Evolutionary conservation across 352 stramenopile species (phyloP), one percentile per base, ranked within the genome.

Genomic region (Phytophthora kernoviae): DNA sequence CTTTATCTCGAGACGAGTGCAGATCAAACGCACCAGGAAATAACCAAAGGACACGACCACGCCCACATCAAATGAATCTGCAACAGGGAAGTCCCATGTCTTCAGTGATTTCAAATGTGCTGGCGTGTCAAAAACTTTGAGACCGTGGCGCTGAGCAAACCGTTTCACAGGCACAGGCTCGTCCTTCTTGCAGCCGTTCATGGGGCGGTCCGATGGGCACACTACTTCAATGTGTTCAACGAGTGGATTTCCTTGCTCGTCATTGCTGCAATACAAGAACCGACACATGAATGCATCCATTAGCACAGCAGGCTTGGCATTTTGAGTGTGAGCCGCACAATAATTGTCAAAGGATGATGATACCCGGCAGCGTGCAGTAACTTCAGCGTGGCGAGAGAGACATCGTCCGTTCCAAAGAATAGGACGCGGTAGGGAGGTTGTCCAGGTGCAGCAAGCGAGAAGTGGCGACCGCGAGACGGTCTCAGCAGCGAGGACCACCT

Each of bases 11-110:
- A 45, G 36, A 58, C 20, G 17, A 40, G 27, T 17, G 21, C 7
- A 33, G 15, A 6, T 21, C 4, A 11, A 46, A 58, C 64, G 33
- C 58, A 88, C 80, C 46, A 94, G 51, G 36, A 93, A 93, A 71
- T 94, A 94, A 8, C 88, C 88, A 52, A 96, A 96, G 2, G 87
- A 96, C n/a, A 96, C 87, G 33, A 96, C 88, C 2, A 96, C 86
- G 7, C 85, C 88, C 6, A 96, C 78, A 46, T 95, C 86, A 58
- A 93, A 95, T 1, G 14, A 20, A 4, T 73, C 54, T 0, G 48
- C 59, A 8, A 73, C 72, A 4, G 84, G 77, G 44, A 88, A 77
- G 30, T 77, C 56, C 86, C 84, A 95, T 14, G 73, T 69, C 66
- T 91, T 91, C 14, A 95, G 83, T 39, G 80, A 87, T 57, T 95